Conservation (phyloP, 805 yeast genomes). For the Grigorovia yakushimaensis region DNA sequence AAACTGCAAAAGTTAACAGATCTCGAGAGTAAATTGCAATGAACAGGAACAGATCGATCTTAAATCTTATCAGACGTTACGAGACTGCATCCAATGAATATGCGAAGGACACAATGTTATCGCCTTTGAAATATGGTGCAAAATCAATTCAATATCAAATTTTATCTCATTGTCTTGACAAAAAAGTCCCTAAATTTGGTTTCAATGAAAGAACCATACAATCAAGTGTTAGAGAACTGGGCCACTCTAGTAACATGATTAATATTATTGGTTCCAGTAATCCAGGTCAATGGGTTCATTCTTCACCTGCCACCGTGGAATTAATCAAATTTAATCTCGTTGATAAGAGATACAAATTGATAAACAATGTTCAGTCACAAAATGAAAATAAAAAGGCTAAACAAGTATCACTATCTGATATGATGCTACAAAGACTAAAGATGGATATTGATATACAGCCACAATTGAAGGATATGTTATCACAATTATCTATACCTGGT, state of each 20-base stretch:
- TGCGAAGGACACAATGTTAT: constrained; percentile 10
- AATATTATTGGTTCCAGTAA: constrained; percentile 25
- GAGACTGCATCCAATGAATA: constrained; percentile 21
- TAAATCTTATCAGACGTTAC: constrained; percentile 11
- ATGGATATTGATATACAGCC: constrained; percentile 32
- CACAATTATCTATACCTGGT: constrained; percentile 53
- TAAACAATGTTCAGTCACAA: too few species aligned
- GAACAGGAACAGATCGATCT: neutral
- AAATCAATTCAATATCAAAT: constrained; percentile 22
- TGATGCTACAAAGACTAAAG: constrained; percentile 39
- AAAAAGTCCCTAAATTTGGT: constrained; percentile 25
- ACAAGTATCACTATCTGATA: constrained; percentile 16
- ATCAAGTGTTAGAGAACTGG: constrained; percentile 20
- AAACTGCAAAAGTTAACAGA: neutral
- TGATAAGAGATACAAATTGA: constrained; percentile 37
- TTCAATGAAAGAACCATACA: constrained; percentile 26
- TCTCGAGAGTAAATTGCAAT: too few species aligned
- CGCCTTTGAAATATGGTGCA: constrained; percentile 20
- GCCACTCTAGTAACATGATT: constrained; percentile 19
- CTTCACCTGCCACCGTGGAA: constrained; percentile 32
- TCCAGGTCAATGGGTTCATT: constrained; percentile 24
- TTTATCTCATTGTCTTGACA: constrained; percentile 18
- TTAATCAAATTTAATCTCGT: constrained; percentile 49
- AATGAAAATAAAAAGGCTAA: constrained; percentile 19
- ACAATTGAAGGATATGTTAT: constrained; percentile 33